These are phyloP conservation scores for Thuidium tamariscinum DNA, from an alignment of 225 moss, liverwort and hornwort genomes.

Conservation along the genomic window DNA sequence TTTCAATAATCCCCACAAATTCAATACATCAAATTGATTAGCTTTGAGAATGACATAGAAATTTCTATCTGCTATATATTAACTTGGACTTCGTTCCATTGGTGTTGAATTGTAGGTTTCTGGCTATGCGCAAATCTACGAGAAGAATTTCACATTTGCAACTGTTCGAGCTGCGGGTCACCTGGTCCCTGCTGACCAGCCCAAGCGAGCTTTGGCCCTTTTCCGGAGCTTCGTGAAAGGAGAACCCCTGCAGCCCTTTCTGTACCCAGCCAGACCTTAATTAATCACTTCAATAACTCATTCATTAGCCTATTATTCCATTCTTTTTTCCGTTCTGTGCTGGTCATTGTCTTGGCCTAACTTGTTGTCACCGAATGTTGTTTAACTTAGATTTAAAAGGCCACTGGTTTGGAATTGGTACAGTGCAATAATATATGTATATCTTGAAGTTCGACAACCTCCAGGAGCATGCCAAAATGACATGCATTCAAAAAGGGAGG, in stretches of 20 bases:
- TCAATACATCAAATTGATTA: background rate
- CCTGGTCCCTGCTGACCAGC: constrained; percentile 40
- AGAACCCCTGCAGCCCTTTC: constrained; percentile 15
- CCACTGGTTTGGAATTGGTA: background rate
- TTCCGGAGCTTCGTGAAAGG: constrained; percentile 29
- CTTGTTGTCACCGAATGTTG: background rate
- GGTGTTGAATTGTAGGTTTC: constrained; percentile 8
- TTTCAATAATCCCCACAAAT: background rate
- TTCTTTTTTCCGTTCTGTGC: background rate
- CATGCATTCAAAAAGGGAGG: background rate
- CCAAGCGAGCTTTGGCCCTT: constrained; percentile 20
- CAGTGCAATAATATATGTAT: background rate
- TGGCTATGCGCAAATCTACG: constrained; percentile 30
- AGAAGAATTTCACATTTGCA: constrained; percentile 39
- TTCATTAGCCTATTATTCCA: background rate
- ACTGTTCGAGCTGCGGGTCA: constrained; percentile 34
- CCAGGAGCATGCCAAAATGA: background rate
- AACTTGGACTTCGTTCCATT: background rate
- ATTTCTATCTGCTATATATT: background rate
- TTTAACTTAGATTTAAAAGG: background rate
- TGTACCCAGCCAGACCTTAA: constrained; percentile 20
- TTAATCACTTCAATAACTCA: background rate
- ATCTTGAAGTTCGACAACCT: background rate
- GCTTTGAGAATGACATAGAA: background rate
- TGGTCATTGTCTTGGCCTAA: background rate